phyloP scores from a whole-genome alignment of 2,329 filamentous ascomycete genomes.

The Davidsoniella eucalypti region DNA sequence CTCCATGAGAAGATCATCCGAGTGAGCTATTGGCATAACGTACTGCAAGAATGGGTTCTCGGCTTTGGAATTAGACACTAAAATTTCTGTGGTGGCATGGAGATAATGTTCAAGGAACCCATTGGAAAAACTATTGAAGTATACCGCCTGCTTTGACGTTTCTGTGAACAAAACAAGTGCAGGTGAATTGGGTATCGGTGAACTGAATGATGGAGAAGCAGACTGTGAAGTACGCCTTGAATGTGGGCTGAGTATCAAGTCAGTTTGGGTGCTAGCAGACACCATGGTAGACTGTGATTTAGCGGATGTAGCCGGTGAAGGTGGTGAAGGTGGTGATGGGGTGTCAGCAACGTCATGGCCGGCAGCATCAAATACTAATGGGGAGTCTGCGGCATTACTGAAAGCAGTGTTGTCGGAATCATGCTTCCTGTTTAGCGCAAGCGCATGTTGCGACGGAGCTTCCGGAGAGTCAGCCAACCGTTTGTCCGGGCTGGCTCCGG shows the following conservation, averaged over 20 bases:
- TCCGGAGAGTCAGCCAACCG: too few relatives aligned
- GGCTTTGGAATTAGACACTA: slow-evolving; percentile 11
- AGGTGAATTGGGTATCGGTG: slow-evolving; percentile 6
- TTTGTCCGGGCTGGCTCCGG: neutral
- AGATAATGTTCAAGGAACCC: slow-evolving; percentile 12
- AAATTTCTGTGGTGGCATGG: slow-evolving; percentile 11
- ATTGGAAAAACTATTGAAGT: slow-evolving; percentile 8
- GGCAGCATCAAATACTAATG: too few relatives aligned
- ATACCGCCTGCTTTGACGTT: slow-evolving; percentile 6
- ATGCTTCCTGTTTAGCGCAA: neutral
- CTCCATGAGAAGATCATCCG: slow-evolving; percentile 11
- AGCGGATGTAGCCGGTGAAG: neutral
- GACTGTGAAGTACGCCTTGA: neutral
- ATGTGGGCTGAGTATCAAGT: neutral
- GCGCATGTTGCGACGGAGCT: too few relatives aligned
- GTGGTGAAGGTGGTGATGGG: neutral
- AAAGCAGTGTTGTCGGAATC: neutral
- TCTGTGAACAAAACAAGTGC: slow-evolving; percentile 1
- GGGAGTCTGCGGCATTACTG: neutral
- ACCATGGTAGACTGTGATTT: neutral
- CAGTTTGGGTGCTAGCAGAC: slow-evolving; percentile 6
- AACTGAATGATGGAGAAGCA: neutral
- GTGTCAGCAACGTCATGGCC: neutral
- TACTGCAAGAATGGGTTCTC: slow-evolving; percentile 12
- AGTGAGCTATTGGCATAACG: slow-evolving; percentile 12